Evolutionary conservation across 148 eudicot genomes (phyloP).

Genomic region (Rhododendron molle): DNA sequence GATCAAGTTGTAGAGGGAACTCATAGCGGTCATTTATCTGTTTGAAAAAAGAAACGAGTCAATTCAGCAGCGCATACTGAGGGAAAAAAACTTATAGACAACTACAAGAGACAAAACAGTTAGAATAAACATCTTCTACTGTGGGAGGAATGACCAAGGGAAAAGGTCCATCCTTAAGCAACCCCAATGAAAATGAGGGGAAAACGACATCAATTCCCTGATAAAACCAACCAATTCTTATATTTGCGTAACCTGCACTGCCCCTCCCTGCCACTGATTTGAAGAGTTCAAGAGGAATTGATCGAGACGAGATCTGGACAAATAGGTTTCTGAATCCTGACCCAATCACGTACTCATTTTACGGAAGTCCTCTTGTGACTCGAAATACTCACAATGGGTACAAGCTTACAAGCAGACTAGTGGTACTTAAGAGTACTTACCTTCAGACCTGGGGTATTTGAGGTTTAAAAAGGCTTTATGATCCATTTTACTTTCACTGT

Average conservation of each 20-base stretch:
- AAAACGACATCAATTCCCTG: not conserved
- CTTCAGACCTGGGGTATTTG: not conserved
- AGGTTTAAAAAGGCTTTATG: not conserved
- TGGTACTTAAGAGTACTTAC: not conserved
- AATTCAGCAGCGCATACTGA: not conserved
- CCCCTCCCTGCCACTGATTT: not conserved
- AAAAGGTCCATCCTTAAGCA: not conserved
- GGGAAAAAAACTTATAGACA: not conserved
- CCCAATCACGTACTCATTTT: not conserved
- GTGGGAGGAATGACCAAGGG: not conserved
- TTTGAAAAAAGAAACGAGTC: not conserved
- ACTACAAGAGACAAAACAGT: not conserved
- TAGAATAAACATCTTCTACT: not conserved
- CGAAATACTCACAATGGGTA: not conserved
- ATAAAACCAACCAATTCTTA: not conserved
- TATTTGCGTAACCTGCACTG: not conserved
- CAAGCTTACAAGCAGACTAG: not conserved
- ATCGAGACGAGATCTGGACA: not conserved
- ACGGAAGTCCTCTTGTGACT: not conserved
- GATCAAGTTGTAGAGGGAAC: conserved; percentile 52
- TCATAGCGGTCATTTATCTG: conserved; percentile 56
- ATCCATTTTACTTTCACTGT: not conserved
- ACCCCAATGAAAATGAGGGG: not conserved
- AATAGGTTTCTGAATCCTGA: not conserved
- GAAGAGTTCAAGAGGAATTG: not conserved